Percentiles rank a stretch among this genome's conserved stretches.
Conservation (phyloP, 495 filamentous ascomycete genomes). For the Staphylotrichum tortipilum region DNA sequence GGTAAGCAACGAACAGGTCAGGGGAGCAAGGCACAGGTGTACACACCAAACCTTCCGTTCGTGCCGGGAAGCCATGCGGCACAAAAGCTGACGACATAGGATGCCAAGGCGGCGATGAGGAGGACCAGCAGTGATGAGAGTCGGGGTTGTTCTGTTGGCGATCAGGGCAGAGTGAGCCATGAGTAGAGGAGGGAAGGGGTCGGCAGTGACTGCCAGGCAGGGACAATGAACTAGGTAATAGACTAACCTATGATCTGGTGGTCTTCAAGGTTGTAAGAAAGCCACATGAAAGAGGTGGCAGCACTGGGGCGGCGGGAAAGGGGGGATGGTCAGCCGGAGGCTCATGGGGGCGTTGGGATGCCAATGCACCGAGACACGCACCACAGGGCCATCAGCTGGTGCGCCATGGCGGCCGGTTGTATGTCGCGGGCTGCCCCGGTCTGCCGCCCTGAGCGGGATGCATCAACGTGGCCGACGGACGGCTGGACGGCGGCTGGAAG, state of each 20-base stretch:
- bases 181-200: background rate
- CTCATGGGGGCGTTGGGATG: no score
- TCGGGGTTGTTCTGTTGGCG: constrained; percentile 31
- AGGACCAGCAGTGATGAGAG: constrained; percentile 33
- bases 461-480: no score
- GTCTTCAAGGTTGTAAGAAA: constrained; percentile 33
- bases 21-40: background rate
- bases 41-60: constrained; percentile 38
- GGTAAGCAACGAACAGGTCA: background rate
- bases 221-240: no score
- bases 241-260: constrained; percentile 37
- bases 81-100: constrained; percentile 32
- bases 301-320: constrained; percentile 22
- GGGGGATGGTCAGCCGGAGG: no score
- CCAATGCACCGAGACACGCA: no score
- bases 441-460: background rate
- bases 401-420: constrained; percentile 14
- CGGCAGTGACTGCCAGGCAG: no score
- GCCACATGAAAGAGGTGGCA: constrained; percentile 37
- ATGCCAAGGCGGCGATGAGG: constrained; percentile 26
- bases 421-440: background rate
- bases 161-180: background rate
- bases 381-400: constrained; percentile 34
- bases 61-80: constrained; percentile 37
- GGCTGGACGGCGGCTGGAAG: no score